These are phyloP conservation scores for Mariannaea sp. DNA, from an alignment of 2,329 filamentous ascomycete species.

Conservation along the genomic window DNA sequence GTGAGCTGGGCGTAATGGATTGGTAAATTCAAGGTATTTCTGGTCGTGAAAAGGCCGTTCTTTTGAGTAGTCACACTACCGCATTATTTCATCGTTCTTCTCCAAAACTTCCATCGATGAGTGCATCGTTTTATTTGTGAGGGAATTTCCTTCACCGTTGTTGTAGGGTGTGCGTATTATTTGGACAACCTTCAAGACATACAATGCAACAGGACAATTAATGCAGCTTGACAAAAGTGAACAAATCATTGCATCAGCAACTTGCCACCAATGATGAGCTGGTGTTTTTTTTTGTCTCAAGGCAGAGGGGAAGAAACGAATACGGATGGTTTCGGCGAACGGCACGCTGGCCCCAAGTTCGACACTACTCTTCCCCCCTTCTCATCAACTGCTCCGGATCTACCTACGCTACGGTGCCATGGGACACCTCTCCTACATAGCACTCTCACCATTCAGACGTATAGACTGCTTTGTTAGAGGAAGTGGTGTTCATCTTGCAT, in stretches of 20 bases:
- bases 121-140: no score
- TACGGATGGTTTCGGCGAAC: constrained; percentile 15
- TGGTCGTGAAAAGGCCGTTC: background rate
- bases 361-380: background rate
- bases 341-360: constrained; percentile 5
- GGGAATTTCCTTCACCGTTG: background rate
- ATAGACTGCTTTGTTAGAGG: no score
- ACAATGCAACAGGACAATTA: constrained; percentile 8
- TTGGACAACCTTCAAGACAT: constrained; percentile 8
- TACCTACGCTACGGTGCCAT: no score
- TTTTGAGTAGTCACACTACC: background rate
- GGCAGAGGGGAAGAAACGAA: constrained; percentile 6
- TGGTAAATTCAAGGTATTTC: constrained; percentile 10
- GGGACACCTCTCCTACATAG: no score
- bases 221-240: constrained; percentile 9
- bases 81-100: constrained; percentile 2
- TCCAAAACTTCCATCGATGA: background rate
- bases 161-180: background rate
- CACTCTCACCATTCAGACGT: no score
- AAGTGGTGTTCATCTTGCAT: constrained; percentile 15
- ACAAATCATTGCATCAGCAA: constrained; percentile 6
- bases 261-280: constrained; percentile 11
- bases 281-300: constrained; percentile 19
- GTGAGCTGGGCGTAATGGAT: constrained; percentile 9
- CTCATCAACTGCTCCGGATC: no score